Base-by-base conservation (phyloP, 768 basidiomycete species). In the Tylopilus subfusipes region DNA sequence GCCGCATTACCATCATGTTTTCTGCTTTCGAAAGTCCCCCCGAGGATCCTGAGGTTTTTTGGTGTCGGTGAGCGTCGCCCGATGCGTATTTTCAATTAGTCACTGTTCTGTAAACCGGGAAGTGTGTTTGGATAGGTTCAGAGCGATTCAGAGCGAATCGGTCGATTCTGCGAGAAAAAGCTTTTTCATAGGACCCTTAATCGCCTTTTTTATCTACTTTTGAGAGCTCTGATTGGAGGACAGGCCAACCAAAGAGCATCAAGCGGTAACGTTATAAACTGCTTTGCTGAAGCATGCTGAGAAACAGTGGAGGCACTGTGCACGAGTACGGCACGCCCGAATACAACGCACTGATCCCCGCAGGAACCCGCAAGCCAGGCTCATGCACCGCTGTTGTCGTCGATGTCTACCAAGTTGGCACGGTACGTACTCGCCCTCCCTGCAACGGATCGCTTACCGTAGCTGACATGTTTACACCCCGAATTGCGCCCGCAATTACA, bases 261-360 rank as follows among this genome's bases (percentile, higher is more conserved):
- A n/a, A n/a, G n/a, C n/a, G n/a, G n/a, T n/a, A n/a, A n/a, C n/a
- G n/a, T n/a, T n/a, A n/a, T n/a, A n/a, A n/a, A n/a, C n/a, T n/a
- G n/a, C n/a, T n/a, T n/a, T n/a, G n/a, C n/a, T n/a, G n/a, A n/a
- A n/a, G n/a, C n/a, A n/a, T n/a, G 36, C 50, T 56, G 29, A 52
- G 19, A 27, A 13, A 19, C 16, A 19, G 11, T 39, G 39, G 49
- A 85, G 85, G 84, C 7, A 77, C 76, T 5, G 78, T 79, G 11
- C 72, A 85, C 57, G 84, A 88, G 64, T 81, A 81, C 54, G 85
- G 83, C 18, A 79, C 82, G 5, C 76, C 78, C 1, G 82, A 85
- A 61, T 88, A 83, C 61, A 73, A 82, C 52, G 65, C 64, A 1
- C 72, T 81, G 22, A 73, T 87, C n/a, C 76, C 80, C 0, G 62